Conservation (phyloP, 164 flowering plant genomes). For the Tetrastigma voinierianum region DNA sequence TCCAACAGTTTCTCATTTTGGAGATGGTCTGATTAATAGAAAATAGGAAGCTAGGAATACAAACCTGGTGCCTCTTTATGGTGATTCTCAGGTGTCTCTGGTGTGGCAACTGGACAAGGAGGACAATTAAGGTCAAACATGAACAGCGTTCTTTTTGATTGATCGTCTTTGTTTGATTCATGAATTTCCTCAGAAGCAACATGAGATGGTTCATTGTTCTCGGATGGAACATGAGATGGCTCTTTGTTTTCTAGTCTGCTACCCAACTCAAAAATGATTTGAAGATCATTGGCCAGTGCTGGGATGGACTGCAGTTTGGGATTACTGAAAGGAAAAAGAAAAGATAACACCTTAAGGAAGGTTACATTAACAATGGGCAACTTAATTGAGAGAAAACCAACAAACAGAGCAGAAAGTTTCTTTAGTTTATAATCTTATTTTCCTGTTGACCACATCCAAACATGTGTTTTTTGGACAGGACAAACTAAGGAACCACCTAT, state of each 20-base stretch:
- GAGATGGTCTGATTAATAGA: no score
- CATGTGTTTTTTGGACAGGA: no score
- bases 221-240: constrained; percentile 3
- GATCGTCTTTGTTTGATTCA: constrained; percentile 10
- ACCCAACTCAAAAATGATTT: constrained; percentile 19
- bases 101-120: constrained; percentile 18
- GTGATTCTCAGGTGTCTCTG: constrained; percentile 16
- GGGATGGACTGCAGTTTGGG: constrained; percentile 31
- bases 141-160: constrained; percentile 15
- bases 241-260: constrained; percentile 15
- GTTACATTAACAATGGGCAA: no score
- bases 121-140: constrained; percentile 48
- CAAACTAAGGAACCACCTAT: no score
- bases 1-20: neutral
- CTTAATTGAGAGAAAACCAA: no score
- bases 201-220: no score
- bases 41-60: neutral
- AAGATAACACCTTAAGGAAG: neutral
- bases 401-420: no score
- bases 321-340: constrained; percentile 17
- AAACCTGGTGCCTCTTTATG: constrained; percentile 36
- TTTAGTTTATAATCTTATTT: no score
- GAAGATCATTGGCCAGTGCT: constrained; percentile 27
- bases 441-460: no score
- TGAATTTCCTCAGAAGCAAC: constrained; percentile 5